A percentile compares a stretch with the other conserved stretches of the same genome.
Conservation (phyloP, 1,284 basidiomycete species). For the Chalciporus sp. region DNA sequence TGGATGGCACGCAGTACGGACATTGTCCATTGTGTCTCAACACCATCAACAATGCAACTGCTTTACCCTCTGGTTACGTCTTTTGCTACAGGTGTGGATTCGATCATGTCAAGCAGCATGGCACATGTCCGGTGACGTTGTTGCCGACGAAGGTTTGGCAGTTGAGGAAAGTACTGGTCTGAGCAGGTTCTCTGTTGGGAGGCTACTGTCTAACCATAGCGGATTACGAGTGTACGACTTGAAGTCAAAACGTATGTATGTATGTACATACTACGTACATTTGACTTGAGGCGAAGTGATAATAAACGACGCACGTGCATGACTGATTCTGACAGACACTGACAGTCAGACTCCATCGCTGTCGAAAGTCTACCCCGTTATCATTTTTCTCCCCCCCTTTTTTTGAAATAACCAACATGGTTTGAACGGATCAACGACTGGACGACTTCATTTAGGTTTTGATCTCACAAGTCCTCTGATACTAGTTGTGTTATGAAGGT, state of each 20-base stretch:
- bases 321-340: neutral
- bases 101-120: slow-evolving; percentile 78
- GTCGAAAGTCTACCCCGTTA: neutral
- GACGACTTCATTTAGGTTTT: slow-evolving; percentile 6
- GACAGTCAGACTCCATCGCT: neutral
- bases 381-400: neutral
- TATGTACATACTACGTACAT: too few relatives aligned
- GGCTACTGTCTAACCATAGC: neutral
- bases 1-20: slow-evolving; percentile 71
- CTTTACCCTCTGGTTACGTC: slow-evolving; percentile 91
- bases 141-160: slow-evolving; percentile 76
- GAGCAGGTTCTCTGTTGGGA: slow-evolving; percentile 19
- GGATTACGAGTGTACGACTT: too few relatives aligned
- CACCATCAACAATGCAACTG: slow-evolving; percentile 84
- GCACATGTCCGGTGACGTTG: slow-evolving; percentile 87
- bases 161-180: slow-evolving; percentile 85
- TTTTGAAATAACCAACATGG: slow-evolving; percentile 30
- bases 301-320: slow-evolving; percentile 32
- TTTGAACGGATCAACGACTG: slow-evolving; percentile 21
- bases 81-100: slow-evolving; percentile 95
- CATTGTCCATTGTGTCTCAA: slow-evolving; percentile 83
- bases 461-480: slow-evolving; percentile 8
- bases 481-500: slow-evolving; percentile 36
- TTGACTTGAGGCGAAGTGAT: too few relatives aligned
- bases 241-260: too few relatives aligned